Evolutionary conservation across 768 basidiomycete species (phyloP).

Genomic region (Pleurotus citrinopileatus): DNA sequence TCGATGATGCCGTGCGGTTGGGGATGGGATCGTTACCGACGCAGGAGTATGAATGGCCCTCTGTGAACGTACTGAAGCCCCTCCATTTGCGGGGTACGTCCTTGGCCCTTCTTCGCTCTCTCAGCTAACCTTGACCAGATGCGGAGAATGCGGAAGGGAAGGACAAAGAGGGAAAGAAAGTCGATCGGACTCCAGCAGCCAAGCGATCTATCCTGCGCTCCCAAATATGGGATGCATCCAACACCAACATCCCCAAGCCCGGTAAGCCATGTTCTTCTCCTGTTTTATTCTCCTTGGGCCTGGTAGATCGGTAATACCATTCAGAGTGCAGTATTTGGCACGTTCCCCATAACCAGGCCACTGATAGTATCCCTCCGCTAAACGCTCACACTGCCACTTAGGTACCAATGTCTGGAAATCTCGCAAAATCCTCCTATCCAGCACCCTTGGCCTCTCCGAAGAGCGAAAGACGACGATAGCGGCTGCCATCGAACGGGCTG

Average conservation of each 20-base stretch:
- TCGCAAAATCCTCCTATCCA: conserved; percentile 58
- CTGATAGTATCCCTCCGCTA: no score
- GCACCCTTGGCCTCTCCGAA: conserved; percentile 50
- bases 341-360: no score
- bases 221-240: conserved; percentile 26
- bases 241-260: background rate
- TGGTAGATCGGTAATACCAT: no score
- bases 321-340: no score
- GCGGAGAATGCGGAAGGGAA: background rate
- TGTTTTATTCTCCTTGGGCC: no score
- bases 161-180: conserved; percentile 23
- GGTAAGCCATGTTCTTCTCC: no score
- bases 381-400: no score
- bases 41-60: conserved; percentile 68
- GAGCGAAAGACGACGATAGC: conserved; percentile 54
- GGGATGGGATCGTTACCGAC: conserved; percentile 50
- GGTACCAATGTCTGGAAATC: conserved; percentile 52
- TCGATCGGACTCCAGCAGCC: conserved; percentile 21
- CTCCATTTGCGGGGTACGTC: background rate
- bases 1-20: conserved; percentile 72
- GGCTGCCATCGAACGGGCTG: conserved; percentile 55
- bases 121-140: background rate
- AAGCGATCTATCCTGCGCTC: conserved; percentile 18
- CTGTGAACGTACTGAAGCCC: conserved; percentile 47
- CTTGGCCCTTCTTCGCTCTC: background rate